Percentiles rank a stretch among this genome's conserved stretches.
These are phyloP conservation scores for Vinca minor DNA, from an alignment of 257 asterid genomes.

Conservation along the genomic window DNA sequence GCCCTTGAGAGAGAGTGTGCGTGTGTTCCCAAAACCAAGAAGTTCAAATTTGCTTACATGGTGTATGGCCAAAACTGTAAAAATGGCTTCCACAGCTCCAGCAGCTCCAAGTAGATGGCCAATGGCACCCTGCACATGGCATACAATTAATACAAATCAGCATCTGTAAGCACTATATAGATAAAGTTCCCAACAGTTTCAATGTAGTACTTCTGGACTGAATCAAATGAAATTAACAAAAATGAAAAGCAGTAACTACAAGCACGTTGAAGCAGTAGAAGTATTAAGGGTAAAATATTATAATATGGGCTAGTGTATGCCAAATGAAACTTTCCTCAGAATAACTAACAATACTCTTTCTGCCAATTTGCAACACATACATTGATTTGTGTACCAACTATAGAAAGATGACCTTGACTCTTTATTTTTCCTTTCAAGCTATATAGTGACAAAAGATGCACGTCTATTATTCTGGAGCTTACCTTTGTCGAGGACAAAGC, in stretches of 20 bases:
- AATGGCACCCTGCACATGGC: constrained; percentile 55
- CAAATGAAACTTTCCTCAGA: background rate
- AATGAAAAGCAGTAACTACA: background rate
- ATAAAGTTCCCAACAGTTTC: background rate
- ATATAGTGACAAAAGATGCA: background rate
- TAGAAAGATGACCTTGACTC: background rate
- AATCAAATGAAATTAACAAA: background rate
- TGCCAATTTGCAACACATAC: background rate
- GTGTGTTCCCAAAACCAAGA: too few relatives aligned
- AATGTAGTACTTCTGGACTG: background rate
- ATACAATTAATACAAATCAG: background rate
- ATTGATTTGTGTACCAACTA: background rate
- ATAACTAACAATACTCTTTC: background rate
- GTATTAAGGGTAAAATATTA: background rate
- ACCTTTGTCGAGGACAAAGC: constrained; percentile 94
- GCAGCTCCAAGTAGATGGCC: constrained; percentile 99
- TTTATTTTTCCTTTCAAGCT: background rate
- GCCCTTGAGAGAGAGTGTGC: too few relatives aligned
- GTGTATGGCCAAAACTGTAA: constrained; percentile 64
- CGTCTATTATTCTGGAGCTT: background rate
- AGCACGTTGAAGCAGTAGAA: background rate
- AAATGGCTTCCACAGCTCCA: constrained; percentile 92
- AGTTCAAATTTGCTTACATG: constrained; percentile 38
- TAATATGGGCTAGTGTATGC: background rate
- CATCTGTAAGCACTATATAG: background rate